Conservation (phyloP, 1,284 basidiomycete species). For the Trichosporon faecale region DNA sequence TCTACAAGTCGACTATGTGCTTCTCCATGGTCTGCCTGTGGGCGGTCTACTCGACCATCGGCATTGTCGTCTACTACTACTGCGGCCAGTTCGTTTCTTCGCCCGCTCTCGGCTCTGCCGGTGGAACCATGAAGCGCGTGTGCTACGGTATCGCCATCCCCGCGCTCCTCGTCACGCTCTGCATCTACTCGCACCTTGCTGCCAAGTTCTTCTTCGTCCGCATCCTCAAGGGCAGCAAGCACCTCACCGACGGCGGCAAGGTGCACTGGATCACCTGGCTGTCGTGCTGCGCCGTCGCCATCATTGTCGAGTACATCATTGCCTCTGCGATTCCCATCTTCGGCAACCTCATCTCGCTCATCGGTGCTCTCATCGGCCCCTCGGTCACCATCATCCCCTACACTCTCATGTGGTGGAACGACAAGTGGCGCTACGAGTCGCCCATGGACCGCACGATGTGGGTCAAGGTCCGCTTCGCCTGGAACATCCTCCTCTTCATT, state of each 20-base stretch:
- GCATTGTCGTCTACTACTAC: conserved; percentile 33
- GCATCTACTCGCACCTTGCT: conserved; percentile 39
- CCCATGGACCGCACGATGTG: conserved; percentile 3
- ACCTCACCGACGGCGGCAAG: conserved; percentile 60
- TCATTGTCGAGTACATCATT: conserved; percentile 23
- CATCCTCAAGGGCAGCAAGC: conserved; percentile 58
- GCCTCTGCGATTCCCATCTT: conserved; percentile 30
- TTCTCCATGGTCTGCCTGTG: conserved; percentile 37
- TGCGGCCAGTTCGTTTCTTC: conserved; percentile 48
- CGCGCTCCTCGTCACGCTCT: conserved; percentile 33
- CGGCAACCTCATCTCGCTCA: conserved; percentile 29
- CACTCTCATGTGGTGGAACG: conserved; percentile 38
- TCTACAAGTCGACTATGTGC: conserved; percentile 32
- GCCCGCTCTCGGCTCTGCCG: conserved; percentile 49
- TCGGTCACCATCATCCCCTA: conserved; percentile 22
- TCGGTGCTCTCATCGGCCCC: conserved; percentile 33
- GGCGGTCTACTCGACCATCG: conserved; percentile 39
- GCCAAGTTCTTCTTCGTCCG: conserved; percentile 64
- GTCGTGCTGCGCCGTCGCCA: conserved; percentile 46
- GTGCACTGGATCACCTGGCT: conserved; percentile 62
- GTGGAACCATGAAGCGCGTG: conserved; percentile 47
- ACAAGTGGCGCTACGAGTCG: conserved; percentile 30
- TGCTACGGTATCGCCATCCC: conserved; percentile 51
- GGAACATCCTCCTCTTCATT: conserved; percentile 25
- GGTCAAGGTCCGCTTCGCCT: not conserved